Percentiles rank a stretch among this genome's conserved stretches.
These are phyloP conservation scores for Cyclotella atomus DNA, from an alignment of 108 stramenopile species.

Conservation along the genomic window DNA sequence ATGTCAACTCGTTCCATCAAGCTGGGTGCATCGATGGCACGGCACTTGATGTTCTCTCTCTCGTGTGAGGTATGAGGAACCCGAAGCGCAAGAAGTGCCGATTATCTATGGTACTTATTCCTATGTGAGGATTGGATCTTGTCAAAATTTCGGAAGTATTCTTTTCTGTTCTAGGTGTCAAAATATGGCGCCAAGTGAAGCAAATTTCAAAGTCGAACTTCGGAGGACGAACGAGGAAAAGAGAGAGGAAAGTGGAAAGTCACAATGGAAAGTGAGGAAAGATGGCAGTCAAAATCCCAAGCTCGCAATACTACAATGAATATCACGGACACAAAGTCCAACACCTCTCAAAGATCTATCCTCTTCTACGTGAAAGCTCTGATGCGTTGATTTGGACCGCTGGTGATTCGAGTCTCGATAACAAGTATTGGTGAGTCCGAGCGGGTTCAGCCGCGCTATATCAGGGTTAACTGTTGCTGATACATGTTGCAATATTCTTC, in stretches of 20 bases:
- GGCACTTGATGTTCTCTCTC: neutral
- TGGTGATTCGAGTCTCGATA: constrained; percentile 78
- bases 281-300: constrained; percentile 43
- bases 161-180: neutral
- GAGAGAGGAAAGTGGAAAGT: too few relatives aligned
- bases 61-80: neutral
- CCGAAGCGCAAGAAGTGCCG: neutral
- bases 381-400: constrained; percentile 75
- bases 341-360: constrained; percentile 62
- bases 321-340: constrained; percentile 75
- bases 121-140: neutral
- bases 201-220: too few relatives aligned
- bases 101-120: neutral
- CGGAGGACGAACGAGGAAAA: too few relatives aligned
- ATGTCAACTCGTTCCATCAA: too few relatives aligned
- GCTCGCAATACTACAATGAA: constrained; percentile 63
- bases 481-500: too few relatives aligned
- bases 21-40: too few relatives aligned
- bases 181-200: neutral
- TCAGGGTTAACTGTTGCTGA: too few relatives aligned
- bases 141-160: neutral
- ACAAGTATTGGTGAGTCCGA: constrained; percentile 77
- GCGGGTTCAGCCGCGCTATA: too few relatives aligned
- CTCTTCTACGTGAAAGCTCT: constrained; percentile 54
- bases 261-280: too few relatives aligned